Evolutionary conservation across 352 stramenopile genomes (phyloP).

Genomic region (Globisporangium perplexum): DNA sequence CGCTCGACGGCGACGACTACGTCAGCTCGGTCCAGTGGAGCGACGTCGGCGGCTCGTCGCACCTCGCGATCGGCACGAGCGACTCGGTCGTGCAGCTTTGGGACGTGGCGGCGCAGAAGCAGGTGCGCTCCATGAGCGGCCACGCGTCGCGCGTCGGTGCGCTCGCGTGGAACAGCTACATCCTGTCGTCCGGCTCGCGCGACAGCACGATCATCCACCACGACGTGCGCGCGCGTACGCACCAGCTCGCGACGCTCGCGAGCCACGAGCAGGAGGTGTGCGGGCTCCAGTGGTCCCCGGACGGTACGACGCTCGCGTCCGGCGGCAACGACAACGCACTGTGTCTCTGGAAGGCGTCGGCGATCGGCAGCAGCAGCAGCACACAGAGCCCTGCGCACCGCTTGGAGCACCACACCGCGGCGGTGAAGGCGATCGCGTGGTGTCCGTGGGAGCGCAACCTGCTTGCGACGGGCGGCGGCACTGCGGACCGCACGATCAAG

Average conservation of each 20-base stretch:
- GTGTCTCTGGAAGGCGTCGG: conserved; percentile 93
- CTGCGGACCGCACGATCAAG: conserved; percentile 98
- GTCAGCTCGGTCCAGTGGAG: conserved; percentile 97
- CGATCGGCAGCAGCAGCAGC: conserved; percentile 66
- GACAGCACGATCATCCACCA: conserved; percentile 93
- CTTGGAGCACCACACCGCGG: conserved; percentile 95
- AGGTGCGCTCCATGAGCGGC: conserved; percentile 90
- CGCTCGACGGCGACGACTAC: conserved; percentile 89
- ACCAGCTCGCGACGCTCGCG: conserved; percentile 89
- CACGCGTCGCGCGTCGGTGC: conserved; percentile 93
- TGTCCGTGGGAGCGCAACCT: conserved; percentile 97
- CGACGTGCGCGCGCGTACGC: conserved; percentile 52
- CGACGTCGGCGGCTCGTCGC: conserved; percentile 68
- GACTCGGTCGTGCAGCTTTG: conserved; percentile 95
- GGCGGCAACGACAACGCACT: conserved; percentile 98
- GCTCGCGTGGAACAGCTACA: conserved; percentile 94
- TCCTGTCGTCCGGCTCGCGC: conserved; percentile 91
- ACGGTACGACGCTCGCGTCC: conserved; percentile 94
- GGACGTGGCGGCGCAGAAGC: conserved; percentile 91
- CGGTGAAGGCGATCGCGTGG: conserved; percentile 98
- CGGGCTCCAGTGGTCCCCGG: conserved; percentile 94
- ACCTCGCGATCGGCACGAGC: conserved; percentile 95
- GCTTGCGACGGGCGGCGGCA: conserved; percentile 96
- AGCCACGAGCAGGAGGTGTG: conserved; percentile 98
- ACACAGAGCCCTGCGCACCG: conserved; percentile 61